Base-by-base conservation (phyloP, 169 alveolate genomes). In the Eimeria zaria region DNA sequence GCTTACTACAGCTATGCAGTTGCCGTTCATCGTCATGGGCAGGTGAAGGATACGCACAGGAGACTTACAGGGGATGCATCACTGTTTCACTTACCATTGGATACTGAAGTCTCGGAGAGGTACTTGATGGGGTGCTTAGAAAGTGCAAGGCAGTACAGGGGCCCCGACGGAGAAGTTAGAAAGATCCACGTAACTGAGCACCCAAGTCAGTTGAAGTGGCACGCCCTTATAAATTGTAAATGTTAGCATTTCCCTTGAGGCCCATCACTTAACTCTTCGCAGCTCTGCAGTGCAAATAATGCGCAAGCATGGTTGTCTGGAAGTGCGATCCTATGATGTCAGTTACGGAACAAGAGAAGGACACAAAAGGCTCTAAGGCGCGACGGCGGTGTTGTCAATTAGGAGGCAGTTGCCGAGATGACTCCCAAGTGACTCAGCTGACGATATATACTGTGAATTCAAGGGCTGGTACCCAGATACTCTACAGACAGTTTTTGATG, bases 1-100 rank as follows among this genome's bases (percentile, higher is more conserved):
- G 91, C 89, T 7, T 94, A 73, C 89, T 94, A 83, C 89, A 51
- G 27, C 89, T 94, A 94, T 41, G 80, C 91, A 18, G 69, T 76
- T n/a, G 27, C 67, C 48, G 60, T 94, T 44, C 96, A 94, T 71
- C 74, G 80, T 55, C 87, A 83, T 39, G 96, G 96, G 51, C 93
- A 89, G 16, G 94, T 94, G 76, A 55, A 71, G 60, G 96, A 94
- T 83, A 94, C 94, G 18, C 96, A 94, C 67, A 88, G 96, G 64
- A 44, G 96, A n/a, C 89, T 94, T 12, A 83, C 96, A 11, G 96
- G 94, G 30, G 95, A 94, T 51, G 96, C 73, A 51, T 78, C 89
- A 8, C 78, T 81, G 71, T 94, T 83, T 64, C 62, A 30, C 80
- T 58, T 94, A 53, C 96, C 96, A 11, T 88, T 84, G 60, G 96